Evolutionary conservation across 441 rosid genomes (phyloP).

Genomic region (Pelargonium myrrhifolium): DNA sequence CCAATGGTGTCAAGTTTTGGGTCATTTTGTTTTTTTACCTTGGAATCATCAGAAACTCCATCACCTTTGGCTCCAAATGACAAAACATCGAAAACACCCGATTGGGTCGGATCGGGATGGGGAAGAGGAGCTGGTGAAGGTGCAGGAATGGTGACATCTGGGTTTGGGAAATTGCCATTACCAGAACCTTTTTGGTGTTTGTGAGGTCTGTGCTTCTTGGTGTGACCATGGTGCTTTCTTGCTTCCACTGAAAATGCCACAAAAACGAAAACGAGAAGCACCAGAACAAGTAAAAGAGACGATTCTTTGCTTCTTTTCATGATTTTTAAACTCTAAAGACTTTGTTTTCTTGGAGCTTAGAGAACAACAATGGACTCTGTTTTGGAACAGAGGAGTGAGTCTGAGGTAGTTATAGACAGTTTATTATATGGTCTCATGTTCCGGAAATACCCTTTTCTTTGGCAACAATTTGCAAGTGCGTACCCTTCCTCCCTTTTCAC

Average conservation of each 20-base stretch:
- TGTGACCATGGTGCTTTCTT: conserved; percentile 30
- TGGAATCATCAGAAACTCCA: conserved; percentile 49
- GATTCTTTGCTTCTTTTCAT: conserved; percentile 33
- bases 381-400: conserved; percentile 15
- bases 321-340: neutral
- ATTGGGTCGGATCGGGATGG: conserved; percentile 12
- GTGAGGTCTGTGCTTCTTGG: conserved; percentile 26
- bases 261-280: conserved; percentile 16
- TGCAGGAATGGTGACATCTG: conserved; percentile 6
- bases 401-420: conserved; percentile 27
- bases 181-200: conserved; percentile 25
- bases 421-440: conserved; percentile 16
- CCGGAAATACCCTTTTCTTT: conserved; percentile 14
- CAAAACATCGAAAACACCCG: conserved; percentile 32
- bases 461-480: conserved; percentile 6
- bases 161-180: conserved; percentile 18
- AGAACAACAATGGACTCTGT: neutral
- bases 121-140: conserved; percentile 30
- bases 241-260: conserved; percentile 32
- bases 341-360: neutral
- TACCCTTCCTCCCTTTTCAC: neutral
- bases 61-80: conserved; percentile 50
- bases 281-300: conserved; percentile 17
- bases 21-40: conserved; percentile 20
- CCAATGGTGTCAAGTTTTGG: too few relatives aligned